Percentiles rank a stretch among this genome's conserved stretches.
Conservation (phyloP, 2,329 filamentous ascomycete genomes). For the Clathrospora elynae region DNA sequence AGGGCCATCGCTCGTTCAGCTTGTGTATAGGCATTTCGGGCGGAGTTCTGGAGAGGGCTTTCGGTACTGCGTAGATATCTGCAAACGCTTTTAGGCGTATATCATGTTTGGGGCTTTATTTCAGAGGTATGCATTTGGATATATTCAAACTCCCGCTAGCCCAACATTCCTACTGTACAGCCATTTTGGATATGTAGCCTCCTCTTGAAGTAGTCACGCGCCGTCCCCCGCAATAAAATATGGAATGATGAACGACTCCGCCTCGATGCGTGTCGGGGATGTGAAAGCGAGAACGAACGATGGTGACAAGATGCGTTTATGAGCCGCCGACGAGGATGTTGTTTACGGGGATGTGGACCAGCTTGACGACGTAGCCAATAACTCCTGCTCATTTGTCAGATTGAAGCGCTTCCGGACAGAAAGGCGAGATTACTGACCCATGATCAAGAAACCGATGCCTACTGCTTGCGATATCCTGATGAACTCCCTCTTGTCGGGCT, state of each 20-base stretch:
- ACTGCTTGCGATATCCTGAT: constrained; percentile 58
- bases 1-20: neutral
- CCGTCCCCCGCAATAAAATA: constrained; percentile 15
- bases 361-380: constrained; percentile 59
- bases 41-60: constrained; percentile 1
- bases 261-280: constrained; percentile 12
- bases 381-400: constrained; percentile 38
- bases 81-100: neutral
- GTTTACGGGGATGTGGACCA: constrained; percentile 60
- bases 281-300: constrained; percentile 19
- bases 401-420: neutral
- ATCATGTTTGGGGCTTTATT: neutral
- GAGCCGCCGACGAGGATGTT: constrained; percentile 57
- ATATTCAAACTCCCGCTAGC: constrained; percentile 46
- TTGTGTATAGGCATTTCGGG: constrained; percentile 6
- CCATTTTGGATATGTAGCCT: constrained; percentile 20
- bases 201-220: constrained; percentile 3
- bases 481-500: constrained; percentile 50
- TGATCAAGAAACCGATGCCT: constrained; percentile 59
- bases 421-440: constrained; percentile 42
- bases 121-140: constrained; percentile 35
- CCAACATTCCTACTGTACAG: constrained; percentile 43
- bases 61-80: no score
- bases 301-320: constrained; percentile 26
- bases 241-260: constrained; percentile 23